A percentile compares a stretch with the other conserved stretches of the same genome.
These are phyloP conservation scores for Diaporthe longicolla DNA, from an alignment of 2,329 filamentous ascomycete species.

Conservation along the genomic window DNA sequence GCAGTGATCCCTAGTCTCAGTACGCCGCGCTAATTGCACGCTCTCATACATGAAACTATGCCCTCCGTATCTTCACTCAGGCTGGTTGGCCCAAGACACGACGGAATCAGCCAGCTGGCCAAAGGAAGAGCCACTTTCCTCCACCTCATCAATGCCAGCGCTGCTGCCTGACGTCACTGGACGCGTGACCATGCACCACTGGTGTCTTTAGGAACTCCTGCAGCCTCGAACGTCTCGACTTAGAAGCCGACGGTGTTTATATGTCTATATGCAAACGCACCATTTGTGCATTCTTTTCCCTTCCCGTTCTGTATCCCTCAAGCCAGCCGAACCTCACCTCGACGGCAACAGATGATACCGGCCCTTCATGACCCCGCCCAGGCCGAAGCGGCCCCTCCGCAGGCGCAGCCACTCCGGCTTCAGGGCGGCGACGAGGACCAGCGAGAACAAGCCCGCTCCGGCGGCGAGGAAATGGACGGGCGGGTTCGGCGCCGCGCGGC, in stretches of 20 bases:
- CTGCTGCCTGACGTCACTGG: neutral
- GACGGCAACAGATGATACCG: slow-evolving; percentile 21
- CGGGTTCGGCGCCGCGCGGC: neutral
- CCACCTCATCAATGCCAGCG: too few species aligned
- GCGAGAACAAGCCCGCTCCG: slow-evolving; percentile 14
- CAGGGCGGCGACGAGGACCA: slow-evolving; percentile 13
- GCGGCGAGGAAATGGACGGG: slow-evolving; percentile 19
- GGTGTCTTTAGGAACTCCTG: neutral
- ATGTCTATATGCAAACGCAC: neutral
- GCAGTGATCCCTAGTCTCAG: too few species aligned
- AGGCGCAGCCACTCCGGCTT: slow-evolving; percentile 31
- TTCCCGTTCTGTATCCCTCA: too few species aligned
- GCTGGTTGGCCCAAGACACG: neutral
- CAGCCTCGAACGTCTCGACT: neutral
- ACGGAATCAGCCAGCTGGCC: neutral
- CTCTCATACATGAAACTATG: too few species aligned
- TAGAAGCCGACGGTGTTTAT: neutral
- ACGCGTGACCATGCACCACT: too few species aligned
- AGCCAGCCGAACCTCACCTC: neutral
- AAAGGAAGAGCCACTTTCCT: too few species aligned
- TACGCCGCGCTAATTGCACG: too few species aligned
- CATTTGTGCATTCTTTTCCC: neutral
- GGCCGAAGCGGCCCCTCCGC: slow-evolving; percentile 25
- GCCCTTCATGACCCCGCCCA: slow-evolving; percentile 21
- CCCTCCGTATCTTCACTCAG: neutral